Evolutionary conservation across 2,329 filamentous ascomycete genomes (phyloP).

Genomic region (Colletotrichum phormii): DNA sequence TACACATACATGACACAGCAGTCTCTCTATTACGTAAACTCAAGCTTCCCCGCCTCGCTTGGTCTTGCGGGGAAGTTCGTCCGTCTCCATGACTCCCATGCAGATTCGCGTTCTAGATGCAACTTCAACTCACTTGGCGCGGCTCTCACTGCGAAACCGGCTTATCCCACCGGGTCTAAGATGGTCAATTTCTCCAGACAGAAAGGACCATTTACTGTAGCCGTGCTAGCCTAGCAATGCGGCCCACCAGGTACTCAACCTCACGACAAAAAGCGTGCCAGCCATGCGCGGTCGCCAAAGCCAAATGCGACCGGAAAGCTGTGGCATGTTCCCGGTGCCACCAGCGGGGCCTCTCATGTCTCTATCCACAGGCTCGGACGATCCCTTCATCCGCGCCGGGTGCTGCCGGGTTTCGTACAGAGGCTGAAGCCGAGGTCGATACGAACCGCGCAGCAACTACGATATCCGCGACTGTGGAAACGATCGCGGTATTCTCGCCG

Average conservation of each 20-base stretch:
- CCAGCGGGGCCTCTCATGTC: conserved; percentile 44
- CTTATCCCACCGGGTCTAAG: neutral
- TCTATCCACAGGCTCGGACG: conserved; percentile 40
- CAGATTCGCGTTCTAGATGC: neutral
- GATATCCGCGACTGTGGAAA: neutral
- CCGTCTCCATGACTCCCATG: neutral
- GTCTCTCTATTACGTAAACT: conserved; percentile 7
- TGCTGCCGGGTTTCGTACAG: neutral
- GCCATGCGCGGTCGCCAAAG: conserved; percentile 51
- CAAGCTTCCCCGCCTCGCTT: conserved; percentile 1
- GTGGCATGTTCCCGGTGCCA: conserved; percentile 48
- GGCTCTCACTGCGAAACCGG: neutral
- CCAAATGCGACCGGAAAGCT: conserved; percentile 52
- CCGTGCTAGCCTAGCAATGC: neutral
- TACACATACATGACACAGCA: neutral
- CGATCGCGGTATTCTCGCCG: neutral
- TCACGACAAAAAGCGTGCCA: conserved; percentile 55
- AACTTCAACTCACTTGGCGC: neutral
- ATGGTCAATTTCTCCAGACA: neutral
- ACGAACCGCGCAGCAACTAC: no score
- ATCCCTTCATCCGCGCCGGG: neutral
- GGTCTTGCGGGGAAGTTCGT: neutral
- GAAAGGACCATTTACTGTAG: neutral
- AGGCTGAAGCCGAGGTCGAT: neutral
- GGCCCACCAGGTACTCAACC: conserved; percentile 46